Conservation (phyloP, 2,329 filamentous ascomycete species). For the Didymella exigua region DNA sequence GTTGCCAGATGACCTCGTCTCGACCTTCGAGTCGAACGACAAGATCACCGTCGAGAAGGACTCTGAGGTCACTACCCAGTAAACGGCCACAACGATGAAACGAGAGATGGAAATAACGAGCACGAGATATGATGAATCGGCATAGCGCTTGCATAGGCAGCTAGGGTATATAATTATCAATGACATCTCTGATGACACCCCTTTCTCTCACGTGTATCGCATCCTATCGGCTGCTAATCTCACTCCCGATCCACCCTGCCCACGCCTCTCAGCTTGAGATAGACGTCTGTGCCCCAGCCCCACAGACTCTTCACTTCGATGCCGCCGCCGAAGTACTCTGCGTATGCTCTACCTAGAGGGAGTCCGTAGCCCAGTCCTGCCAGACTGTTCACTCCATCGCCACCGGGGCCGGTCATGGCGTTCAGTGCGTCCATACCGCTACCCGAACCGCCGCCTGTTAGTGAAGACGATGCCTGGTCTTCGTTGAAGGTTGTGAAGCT, state of each 20-base stretch:
- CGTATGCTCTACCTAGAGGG: constrained; percentile 88
- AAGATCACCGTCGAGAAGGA: constrained; percentile 82
- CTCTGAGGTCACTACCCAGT: constrained; percentile 73
- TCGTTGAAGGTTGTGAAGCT: constrained; percentile 94
- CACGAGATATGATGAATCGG: constrained; percentile 15
- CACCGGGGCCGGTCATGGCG: constrained; percentile 73
- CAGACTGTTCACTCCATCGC: constrained; percentile 76
- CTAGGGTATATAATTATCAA: constrained; percentile 18
- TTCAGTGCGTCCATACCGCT: constrained; percentile 69
- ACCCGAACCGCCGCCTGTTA: constrained; percentile 44
- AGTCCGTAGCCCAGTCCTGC: constrained; percentile 92
- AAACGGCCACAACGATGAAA: constrained; percentile 38
- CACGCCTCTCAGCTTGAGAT: constrained; percentile 66
- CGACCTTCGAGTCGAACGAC: constrained; percentile 69
- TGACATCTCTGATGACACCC: constrained; percentile 2
- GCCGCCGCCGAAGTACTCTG: constrained; percentile 96
- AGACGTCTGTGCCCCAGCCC: constrained; percentile 83
- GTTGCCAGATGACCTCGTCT: constrained; percentile 70
- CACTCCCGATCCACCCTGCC: constrained; percentile 50
- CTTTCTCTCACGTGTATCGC: not conserved
- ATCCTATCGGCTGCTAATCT: not conserved
- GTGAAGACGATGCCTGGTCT: constrained; percentile 57
- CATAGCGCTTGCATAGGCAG: constrained; percentile 15
- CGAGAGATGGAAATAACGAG: constrained; percentile 8
- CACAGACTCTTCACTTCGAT: constrained; percentile 94